These are phyloP conservation scores for Heimioporus sp. DNA, from an alignment of 768 basidiomycete genomes.

Conservation along the genomic window DNA sequence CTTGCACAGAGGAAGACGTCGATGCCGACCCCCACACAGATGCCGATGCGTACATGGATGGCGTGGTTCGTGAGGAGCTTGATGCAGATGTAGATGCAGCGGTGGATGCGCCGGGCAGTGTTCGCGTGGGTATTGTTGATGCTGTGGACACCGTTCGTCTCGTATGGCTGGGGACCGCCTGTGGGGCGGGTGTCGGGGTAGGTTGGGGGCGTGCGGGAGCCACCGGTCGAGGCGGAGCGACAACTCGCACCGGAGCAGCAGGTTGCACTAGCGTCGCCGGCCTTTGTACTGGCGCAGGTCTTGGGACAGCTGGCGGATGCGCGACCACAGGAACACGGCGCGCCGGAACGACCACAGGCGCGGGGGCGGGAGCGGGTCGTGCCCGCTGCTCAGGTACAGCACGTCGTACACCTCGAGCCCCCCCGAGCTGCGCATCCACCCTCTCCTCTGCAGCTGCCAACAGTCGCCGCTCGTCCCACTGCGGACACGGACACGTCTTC, in stretches of 20 bases:
- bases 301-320: not conserved
- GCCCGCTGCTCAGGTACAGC: constrained; percentile 24
- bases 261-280: not conserved
- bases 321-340: not conserved
- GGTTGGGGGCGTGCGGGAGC: not conserved
- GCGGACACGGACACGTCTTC: constrained; percentile 62
- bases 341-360: not conserved
- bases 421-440: constrained; percentile 41
- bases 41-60: not conserved
- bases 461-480: constrained; percentile 59
- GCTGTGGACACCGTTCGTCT: not conserved
- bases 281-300: not conserved
- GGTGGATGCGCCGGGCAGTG: not conserved
- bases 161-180: constrained; percentile 1
- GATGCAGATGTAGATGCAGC: not conserved
- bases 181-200: not conserved
- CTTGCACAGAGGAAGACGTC: not conserved
- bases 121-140: not conserved
- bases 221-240: too few species aligned
- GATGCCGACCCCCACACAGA: not conserved
- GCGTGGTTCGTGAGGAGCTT: too few species aligned
- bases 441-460: constrained; percentile 43
- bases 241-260: not conserved
- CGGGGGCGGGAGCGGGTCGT: not conserved
- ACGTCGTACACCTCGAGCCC: constrained; percentile 18